Evolutionary conservation across 768 basidiomycete genomes (phyloP).

Genomic region (Mycena kentingensis): DNA sequence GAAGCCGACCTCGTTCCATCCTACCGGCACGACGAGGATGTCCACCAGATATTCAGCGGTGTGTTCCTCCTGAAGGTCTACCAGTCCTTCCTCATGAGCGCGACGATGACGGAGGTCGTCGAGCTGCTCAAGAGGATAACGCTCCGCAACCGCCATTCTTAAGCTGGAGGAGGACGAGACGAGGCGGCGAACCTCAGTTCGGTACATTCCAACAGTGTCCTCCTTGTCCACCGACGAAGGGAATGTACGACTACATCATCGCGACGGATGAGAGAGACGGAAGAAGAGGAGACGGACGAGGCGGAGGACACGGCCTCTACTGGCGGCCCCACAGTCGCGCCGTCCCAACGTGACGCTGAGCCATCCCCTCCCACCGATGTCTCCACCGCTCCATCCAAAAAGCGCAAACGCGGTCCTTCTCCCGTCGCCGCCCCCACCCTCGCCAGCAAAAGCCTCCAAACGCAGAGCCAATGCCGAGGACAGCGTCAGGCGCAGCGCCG

Average conservation of each 20-base stretch:
- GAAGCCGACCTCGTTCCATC: conserved; percentile 93
- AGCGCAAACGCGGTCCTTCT: conserved; percentile 57
- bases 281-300: conserved; percentile 47
- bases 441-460: conserved; percentile 46
- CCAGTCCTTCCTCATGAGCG: conserved; percentile 95
- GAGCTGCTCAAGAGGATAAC: conserved; percentile 88
- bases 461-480: conserved; percentile 69
- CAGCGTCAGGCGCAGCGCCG: conserved; percentile 92
- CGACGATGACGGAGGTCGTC: conserved; percentile 96
- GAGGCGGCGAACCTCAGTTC: conserved; percentile 79
- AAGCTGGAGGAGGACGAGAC: conserved; percentile 88
- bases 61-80: conserved; percentile 77
- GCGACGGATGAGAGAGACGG: conserved; percentile 52
- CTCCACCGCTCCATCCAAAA: conserved; percentile 36
- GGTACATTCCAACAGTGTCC: no score
- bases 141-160: conserved; percentile 82
- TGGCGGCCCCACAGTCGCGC: conserved; percentile 44
- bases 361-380: conserved; percentile 24
- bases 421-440: conserved; percentile 40
- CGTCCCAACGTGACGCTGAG: conserved; percentile 61
- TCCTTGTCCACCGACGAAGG: no score
- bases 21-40: conserved; percentile 93
- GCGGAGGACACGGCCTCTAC: conserved; percentile 39
- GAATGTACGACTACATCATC: conserved; percentile 97
- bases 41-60: conserved; percentile 68